Base-by-base conservation (phyloP, 1,284 basidiomycete species). In the Trametes polyzona region DNA sequence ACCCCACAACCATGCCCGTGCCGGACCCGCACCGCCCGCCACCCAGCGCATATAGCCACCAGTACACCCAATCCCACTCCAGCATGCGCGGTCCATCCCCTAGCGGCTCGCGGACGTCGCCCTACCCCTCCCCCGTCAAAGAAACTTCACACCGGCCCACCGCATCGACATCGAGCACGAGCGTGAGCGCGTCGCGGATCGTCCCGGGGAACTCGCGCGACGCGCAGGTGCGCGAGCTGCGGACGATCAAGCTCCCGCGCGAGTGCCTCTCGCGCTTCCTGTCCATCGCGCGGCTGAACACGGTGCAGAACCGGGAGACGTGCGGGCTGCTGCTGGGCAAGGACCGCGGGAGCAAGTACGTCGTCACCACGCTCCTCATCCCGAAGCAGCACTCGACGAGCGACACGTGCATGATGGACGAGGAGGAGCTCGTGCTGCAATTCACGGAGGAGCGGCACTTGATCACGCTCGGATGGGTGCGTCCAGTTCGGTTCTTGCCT, bases 401-500 rank as follows among this genome's bases (percentile, higher is more conserved):
- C 59, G 91, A 96, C 74, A 93, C 90, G 32, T 96, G 94, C 74
- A 86, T 87, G 43, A 95, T 93, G 86, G 87, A 90, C 55, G 87
- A 90, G 68, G 94, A 96, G 66, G 93, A 95, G 69, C 74, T 91
- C 39, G 88, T 94, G n/a, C 73, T 93, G 70, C 81, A 84, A 65
- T 93, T 94, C 69, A 93, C 92, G 62, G 87, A 92, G 70, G 82
- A 86, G 66, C 74, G 88, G 55, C 82, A 81, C 58, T 71, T 96
- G 66, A 87, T 95, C 53, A 94, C 92, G 6, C 81, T 96, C 46
- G 94, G 93, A 57, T 96, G 93, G 94, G 91, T 93, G 63, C 65
- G 87, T 81, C 19, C 14, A 27, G 23, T 16, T 24, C 36, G 7
- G 30, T 40, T 14, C 44, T 2, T 37, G 39, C 42, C n/a, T 27